These are phyloP conservation scores for Syzygium aromaticum DNA, from an alignment of 345 rosid genomes.

Conservation along the genomic window DNA sequence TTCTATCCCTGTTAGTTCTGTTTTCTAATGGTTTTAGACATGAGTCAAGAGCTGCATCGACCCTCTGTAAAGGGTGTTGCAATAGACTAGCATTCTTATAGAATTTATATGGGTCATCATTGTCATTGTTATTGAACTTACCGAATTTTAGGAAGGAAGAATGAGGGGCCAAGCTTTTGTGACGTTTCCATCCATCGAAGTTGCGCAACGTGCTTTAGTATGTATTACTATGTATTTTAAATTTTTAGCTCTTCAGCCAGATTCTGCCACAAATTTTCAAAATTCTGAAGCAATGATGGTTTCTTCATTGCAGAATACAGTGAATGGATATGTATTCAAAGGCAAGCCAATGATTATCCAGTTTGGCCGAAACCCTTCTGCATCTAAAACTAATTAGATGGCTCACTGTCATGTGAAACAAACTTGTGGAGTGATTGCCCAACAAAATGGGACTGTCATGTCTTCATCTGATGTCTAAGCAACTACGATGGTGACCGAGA, in stretches of 20 bases:
- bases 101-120: background rate
- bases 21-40: background rate
- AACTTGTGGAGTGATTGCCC: background rate
- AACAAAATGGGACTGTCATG: background rate
- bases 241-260: background rate
- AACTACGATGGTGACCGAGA: background rate
- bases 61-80: background rate
- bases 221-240: constrained; percentile 5
- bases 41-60: background rate
- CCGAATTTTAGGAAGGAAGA: constrained; percentile 73
- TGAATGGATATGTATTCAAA: constrained; percentile 70
- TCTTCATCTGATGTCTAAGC: background rate
- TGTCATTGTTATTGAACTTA: background rate
- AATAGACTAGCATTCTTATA: background rate
- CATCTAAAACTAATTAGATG: constrained; percentile 31
- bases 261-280: background rate
- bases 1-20: background rate
- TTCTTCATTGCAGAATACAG: constrained; percentile 59
- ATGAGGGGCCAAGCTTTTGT: constrained; percentile 98
- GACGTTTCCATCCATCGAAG: constrained; percentile 83
- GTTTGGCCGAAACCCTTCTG: constrained; percentile 64
- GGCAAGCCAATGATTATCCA: constrained; percentile 93
- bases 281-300: background rate
- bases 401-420: background rate
- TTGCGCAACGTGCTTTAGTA: constrained; percentile 84